Evolutionary conservation across 148 eudicot genomes (phyloP).

Genomic region (Nepenthes gracilis): DNA sequence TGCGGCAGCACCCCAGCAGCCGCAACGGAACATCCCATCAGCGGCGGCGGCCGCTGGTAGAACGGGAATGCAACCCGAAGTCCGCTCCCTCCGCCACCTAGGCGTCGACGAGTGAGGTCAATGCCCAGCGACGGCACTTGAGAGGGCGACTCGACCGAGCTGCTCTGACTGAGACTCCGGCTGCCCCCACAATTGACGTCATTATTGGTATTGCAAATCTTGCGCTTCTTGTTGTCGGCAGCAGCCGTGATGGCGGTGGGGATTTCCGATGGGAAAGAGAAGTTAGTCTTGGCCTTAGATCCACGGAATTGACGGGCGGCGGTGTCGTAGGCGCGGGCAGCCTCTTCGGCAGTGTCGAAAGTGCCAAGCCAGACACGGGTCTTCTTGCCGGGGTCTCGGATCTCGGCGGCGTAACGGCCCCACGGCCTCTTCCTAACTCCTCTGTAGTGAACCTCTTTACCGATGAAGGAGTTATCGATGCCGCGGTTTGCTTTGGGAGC

Average conservation of each 20-base stretch:
- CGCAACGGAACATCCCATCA: not conserved
- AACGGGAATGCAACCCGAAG: not conserved
- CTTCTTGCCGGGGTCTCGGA: not conserved
- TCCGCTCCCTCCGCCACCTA: not conserved
- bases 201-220: not conserved
- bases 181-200: not conserved
- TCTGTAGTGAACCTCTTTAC: not conserved
- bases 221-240: not conserved
- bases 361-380: not conserved
- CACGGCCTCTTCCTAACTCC: not conserved
- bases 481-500: no score
- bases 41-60: not conserved
- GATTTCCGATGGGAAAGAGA: not conserved
- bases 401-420: not conserved
- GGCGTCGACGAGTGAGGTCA: not conserved
- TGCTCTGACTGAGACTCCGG: not conserved
- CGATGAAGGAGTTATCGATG: no score
- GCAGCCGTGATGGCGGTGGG: not conserved
- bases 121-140: not conserved
- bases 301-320: not conserved
- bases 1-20: not conserved
- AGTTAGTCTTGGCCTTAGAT: not conserved
- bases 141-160: not conserved
- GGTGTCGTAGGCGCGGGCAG: not conserved
- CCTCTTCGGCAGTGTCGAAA: not conserved